Evolutionary conservation across 345 rosid species (phyloP).

Genomic region (Moricandia arvensis): DNA sequence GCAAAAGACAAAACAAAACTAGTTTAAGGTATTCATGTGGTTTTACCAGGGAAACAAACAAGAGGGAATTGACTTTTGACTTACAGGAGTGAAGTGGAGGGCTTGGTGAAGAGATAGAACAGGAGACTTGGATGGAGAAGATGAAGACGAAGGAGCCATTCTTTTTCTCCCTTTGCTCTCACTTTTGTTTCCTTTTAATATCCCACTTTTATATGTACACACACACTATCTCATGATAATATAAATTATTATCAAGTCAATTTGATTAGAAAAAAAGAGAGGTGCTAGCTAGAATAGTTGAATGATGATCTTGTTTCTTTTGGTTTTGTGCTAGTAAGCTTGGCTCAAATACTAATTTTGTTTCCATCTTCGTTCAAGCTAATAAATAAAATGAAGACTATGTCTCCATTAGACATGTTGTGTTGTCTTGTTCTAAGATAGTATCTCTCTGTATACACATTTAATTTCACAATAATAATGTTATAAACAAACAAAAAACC

Average conservation of each 20-base stretch:
- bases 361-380: constrained; percentile 26
- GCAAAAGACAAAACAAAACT: constrained; percentile 17
- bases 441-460: neutral
- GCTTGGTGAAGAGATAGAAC: constrained; percentile 52
- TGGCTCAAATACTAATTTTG: constrained; percentile 32
- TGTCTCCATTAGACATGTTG: constrained; percentile 2
- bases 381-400: constrained; percentile 19
- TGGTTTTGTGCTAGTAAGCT: neutral
- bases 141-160: constrained; percentile 69
- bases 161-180: constrained; percentile 2
- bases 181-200: constrained; percentile 15
- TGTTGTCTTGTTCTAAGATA: constrained; percentile 2
- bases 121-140: constrained; percentile 62
- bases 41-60: constrained; percentile 20
- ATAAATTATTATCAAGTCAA: constrained; percentile 29
- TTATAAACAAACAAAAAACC: neutral
- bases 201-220: constrained; percentile 16
- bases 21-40: neutral
- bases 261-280: neutral
- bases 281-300: neutral
- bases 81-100: constrained; percentile 74
- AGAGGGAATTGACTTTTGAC: constrained; percentile 23
- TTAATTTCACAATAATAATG: neutral
- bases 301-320: neutral
- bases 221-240: constrained; percentile 24